Evolutionary conservation across 805 yeast species (phyloP), one percentile per base, ranked within the genome.

Genomic region (Starmerella cellae): DNA sequence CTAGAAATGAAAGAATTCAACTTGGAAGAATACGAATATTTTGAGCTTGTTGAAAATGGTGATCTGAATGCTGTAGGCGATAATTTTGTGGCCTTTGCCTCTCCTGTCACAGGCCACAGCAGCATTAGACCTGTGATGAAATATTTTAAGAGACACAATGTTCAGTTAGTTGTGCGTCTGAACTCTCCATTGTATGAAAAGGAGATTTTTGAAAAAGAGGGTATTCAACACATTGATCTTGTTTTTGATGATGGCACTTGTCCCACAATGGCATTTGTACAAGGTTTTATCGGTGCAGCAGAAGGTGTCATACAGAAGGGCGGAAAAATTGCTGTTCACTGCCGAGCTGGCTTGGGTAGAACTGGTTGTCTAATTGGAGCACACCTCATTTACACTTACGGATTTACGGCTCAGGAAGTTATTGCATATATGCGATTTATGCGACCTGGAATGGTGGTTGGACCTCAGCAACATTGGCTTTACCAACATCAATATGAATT

Each of bases 391-490:
- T 91, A 91, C 59, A 84, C 95, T 2, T 91, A 88, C 60, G 96
- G 96, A 0, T 91, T 91, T 59, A 91, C 97, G 4, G 98, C 98
- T 2, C 81, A 74, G 59, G 98, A 91, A 62, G 91, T 95, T 61
- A 91, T 91, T 54, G 95, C 88, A 1, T 91, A 85, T 58, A 82
- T 91, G 88, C 73, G 98, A 60, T 82, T 91, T 74, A 71, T 91
- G 49, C 74, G 98, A 52, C 98, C 98, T 0, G 98, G 98, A 33
- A 91, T 91, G 98, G 96, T 91, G n/a, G 98, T 91, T 24, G 98
- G 98, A 0, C 98, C 98, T 2, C 98, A 91, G 62, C 98, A 91
- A 60, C 98, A 91, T 65, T 91, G 98, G 98, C 69, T 91, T 45
- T 91, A 91, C 58, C 70, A 91, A 49, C 95, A 91, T 60, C 98